Base-by-base conservation (phyloP, 345 rosid genomes). In the Diplotaxis tenuifolia region DNA sequence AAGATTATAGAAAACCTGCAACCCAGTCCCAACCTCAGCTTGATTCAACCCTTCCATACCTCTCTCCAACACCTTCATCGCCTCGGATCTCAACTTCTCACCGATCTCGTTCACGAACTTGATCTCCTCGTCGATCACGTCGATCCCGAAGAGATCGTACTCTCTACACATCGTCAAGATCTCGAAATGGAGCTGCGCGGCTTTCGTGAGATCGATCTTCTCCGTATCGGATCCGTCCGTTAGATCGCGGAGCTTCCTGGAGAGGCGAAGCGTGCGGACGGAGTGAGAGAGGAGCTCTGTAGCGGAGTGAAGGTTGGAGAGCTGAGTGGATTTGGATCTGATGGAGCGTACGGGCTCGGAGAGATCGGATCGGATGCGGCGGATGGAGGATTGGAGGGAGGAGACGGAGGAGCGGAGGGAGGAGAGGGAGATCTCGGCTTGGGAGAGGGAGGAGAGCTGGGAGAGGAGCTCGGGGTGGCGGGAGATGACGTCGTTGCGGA, bases 1-100 rank as follows among this genome's bases (percentile, higher is more conserved):
- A 42, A 96, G 81, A 82, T 96, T 96, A 80, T 92, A 92, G 72
- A 96, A 92, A 63, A 96, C 98, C 77, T 96, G 99, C 80, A 96
- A 74, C 1, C 99, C 99, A 69, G 97, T 90, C 0, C 99, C 99
- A 0, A 92, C 99, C 52, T 96, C 98, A 1, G 99, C 96, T 78
- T 96, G 97, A 75, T 96, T 92, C 80, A 96, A 19, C 28, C 96
- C 98, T 72, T 92, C 97, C 97, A 96, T 89, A 23, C 99, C 99
- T 79, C 89, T 88, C 82, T 89, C 98, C 63, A 92, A 67, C 21
- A 89, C 98, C 54, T 78, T 86, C 89, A 96, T 88, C 0, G 97
- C 99, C 68, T 89, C 96, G 2, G 65, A 79, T 58, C 97, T 75
- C 73, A 90, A 32, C 59, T 72, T 86, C 20, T 84, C 89, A 32